These are phyloP conservation scores for Phyllosticta capitalensis DNA, from an alignment of 2,329 filamentous ascomycete species.

Conservation along the genomic window DNA sequence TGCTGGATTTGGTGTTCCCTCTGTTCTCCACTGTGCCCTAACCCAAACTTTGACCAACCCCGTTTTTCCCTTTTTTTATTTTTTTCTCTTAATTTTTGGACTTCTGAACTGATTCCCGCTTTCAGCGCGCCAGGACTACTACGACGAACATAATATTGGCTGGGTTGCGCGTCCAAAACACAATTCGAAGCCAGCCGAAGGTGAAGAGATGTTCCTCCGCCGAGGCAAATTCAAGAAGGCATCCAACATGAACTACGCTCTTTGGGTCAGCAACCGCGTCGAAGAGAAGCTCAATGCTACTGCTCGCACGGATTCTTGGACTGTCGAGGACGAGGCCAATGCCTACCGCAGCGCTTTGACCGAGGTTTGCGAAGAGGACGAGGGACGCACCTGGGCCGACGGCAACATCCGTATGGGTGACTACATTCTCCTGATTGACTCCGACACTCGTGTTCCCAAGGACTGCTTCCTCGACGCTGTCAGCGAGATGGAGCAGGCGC, in stretches of 20 bases:
- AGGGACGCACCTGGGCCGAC: constrained; percentile 47
- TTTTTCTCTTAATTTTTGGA: no score
- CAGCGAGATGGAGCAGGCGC: constrained; percentile 60
- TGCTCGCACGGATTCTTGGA: constrained; percentile 53
- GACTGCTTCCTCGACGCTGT: constrained; percentile 63
- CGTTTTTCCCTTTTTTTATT: no score
- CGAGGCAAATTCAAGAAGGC: constrained; percentile 60
- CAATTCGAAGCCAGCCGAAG: constrained; percentile 42
- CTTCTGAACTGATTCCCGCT: no score
- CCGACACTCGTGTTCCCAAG: constrained; percentile 57
- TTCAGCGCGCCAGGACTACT: constrained; percentile 38
- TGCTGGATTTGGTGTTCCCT: no score
- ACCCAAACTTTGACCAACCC: no score
- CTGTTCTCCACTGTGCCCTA: no score
- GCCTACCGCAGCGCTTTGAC: constrained; percentile 43
- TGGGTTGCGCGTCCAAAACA: constrained; percentile 42
- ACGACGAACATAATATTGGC: constrained; percentile 41
- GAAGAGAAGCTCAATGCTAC: constrained; percentile 56
- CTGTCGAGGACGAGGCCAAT: constrained; percentile 30
- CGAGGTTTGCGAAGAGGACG: constrained; percentile 44
- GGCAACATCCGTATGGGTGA: constrained; percentile 54
- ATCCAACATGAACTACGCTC: constrained; percentile 58
- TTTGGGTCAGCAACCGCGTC: constrained; percentile 54
- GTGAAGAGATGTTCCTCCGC: constrained; percentile 40
- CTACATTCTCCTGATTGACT: constrained; percentile 59